phyloP scores from a whole-genome alignment of 2,329 filamentous ascomycete genomes.

The Magnaporthiopsis rhizophila region DNA sequence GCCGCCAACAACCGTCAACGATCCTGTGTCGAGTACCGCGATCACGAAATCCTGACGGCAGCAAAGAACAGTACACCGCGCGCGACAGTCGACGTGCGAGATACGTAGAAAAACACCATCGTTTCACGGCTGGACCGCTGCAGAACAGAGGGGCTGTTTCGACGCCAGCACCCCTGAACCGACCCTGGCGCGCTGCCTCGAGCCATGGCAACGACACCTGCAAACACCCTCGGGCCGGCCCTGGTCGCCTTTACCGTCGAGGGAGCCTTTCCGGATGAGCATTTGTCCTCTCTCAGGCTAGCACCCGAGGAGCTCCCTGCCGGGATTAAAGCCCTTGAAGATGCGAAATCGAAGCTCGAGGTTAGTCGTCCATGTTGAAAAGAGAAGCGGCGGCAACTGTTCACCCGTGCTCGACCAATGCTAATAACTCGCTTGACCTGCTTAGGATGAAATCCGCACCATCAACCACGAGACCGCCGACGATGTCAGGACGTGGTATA shows the following conservation, averaged over 20 bases:
- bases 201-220: neutral
- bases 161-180: neutral
- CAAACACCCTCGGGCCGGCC: conserved; percentile 36
- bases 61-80: neutral
- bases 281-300: conserved; percentile 29
- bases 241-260: conserved; percentile 54
- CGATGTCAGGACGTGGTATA: conserved; percentile 80
- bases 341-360: conserved; percentile 36
- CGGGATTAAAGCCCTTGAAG: conserved; percentile 32
- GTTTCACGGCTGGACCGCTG: neutral
- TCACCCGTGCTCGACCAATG: neutral
- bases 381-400: neutral
- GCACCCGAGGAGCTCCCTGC: conserved; percentile 26
- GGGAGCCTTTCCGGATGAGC: conserved; percentile 39
- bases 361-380: conserved; percentile 23
- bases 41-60: neutral
- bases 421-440: neutral
- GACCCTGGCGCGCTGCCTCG: neutral
- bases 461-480: conserved; percentile 71
- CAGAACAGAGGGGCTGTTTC: neutral
- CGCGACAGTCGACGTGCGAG: neutral
- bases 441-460: conserved; percentile 54
- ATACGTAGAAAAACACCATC: neutral
- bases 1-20: neutral
- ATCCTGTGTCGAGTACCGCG: neutral